Percentiles rank a stretch among this genome's conserved stretches.
These are phyloP conservation scores for Aegilops sharonensis DNA, from an alignment of 176 grass and related monocot species.

Conservation along the genomic window DNA sequence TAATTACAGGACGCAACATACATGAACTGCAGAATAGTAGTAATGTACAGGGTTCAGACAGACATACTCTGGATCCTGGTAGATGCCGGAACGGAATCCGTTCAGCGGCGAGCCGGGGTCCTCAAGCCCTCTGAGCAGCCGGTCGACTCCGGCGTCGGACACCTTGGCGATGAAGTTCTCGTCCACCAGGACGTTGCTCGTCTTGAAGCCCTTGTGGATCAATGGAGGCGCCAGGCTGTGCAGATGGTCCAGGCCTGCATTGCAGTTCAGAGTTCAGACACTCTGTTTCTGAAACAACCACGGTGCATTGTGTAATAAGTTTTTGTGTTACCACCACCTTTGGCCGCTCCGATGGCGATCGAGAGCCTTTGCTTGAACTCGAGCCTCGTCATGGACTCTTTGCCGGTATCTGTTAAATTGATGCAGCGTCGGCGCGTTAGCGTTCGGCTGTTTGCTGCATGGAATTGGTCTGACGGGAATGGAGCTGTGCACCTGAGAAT, in stretches of 20 bases:
- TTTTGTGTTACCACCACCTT: conserved; percentile 34
- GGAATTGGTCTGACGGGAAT: background rate
- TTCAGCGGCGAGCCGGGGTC: conserved; percentile 15
- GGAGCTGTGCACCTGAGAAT: background rate
- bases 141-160: conserved; percentile 61
- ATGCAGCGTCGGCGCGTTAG: background rate
- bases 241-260: conserved; percentile 71
- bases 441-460: background rate
- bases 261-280: background rate
- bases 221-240: conserved; percentile 64
- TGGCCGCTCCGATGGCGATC: conserved; percentile 86
- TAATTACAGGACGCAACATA: too few species aligned
- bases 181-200: conserved; percentile 88
- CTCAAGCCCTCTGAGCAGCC: conserved; percentile 48
- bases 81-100: conserved; percentile 17
- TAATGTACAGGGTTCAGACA: background rate
- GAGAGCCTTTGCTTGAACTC: conserved; percentile 97
- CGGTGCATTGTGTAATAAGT: background rate
- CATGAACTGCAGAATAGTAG: too few species aligned
- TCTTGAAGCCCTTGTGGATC: conserved; percentile 86
- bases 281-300: background rate
- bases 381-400: conserved; percentile 59
- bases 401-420: conserved; percentile 44
- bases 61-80: conserved; percentile 73
- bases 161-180: conserved; percentile 98